These are phyloP conservation scores for Candida ulmi DNA, from an alignment of 805 yeast species.

Conservation along the genomic window DNA sequence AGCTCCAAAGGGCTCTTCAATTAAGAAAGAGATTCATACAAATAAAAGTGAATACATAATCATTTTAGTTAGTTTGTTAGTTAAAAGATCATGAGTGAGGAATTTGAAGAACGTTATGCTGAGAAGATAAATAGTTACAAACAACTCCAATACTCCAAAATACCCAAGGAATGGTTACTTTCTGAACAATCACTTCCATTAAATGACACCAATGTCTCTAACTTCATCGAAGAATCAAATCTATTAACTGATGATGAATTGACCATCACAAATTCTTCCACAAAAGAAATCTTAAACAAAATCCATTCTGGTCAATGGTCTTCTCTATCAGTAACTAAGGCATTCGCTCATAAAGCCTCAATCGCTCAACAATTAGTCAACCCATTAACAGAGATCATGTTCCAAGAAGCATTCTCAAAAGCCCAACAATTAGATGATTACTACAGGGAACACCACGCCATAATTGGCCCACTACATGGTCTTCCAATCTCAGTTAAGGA, in stretches of 20 bases:
- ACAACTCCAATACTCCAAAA: neutral
- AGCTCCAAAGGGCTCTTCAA: too few species aligned
- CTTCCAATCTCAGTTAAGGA: slow-evolving; percentile 57
- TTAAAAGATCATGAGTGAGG: too few species aligned
- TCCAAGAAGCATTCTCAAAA: slow-evolving; percentile 46
- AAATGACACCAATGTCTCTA: neutral
- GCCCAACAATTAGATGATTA: slow-evolving; percentile 50
- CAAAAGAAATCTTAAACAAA: slow-evolving; percentile 21
- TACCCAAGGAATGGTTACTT: slow-evolving; percentile 1
- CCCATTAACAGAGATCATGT: slow-evolving; percentile 29
- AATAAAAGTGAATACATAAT: too few species aligned
- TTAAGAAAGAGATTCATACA: too few species aligned
- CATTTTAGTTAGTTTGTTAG: too few species aligned
- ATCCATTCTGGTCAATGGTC: slow-evolving; percentile 26
- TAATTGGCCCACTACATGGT: slow-evolving; percentile 62
- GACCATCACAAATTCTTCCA: slow-evolving; percentile 33
- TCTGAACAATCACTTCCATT: neutral
- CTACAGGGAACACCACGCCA: slow-evolving; percentile 36
- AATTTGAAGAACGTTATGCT: neutral
- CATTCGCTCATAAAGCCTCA: slow-evolving; percentile 51
- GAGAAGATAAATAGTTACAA: neutral
- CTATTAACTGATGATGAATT: slow-evolving; percentile 22
- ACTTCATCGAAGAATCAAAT: slow-evolving; percentile 1
- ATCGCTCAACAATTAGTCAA: slow-evolving; percentile 44
- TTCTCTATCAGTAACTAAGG: slow-evolving; percentile 38